Evolutionary conservation across 2,329 filamentous ascomycete genomes (phyloP).

Genomic region (Venturia oleaginea): DNA sequence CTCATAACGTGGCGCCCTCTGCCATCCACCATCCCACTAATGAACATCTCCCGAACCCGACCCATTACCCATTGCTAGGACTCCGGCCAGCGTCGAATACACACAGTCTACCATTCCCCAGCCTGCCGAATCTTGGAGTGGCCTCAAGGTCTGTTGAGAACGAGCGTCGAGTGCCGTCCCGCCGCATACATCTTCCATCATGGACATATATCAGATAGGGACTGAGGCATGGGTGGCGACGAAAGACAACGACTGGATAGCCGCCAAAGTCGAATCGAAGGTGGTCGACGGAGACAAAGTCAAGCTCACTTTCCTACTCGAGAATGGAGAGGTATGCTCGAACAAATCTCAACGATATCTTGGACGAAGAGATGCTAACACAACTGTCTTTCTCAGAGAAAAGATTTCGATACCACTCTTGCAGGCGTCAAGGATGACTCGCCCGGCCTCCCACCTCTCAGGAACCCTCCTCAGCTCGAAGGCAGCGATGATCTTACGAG

Average conservation of each 20-base stretch:
- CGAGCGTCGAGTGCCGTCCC: neutral
- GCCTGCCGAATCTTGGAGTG: conserved; percentile 5
- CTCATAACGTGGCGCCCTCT: neutral
- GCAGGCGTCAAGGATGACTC: conserved; percentile 69
- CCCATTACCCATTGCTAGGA: conserved; percentile 1
- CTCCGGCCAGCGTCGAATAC: neutral
- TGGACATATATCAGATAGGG: conserved; percentile 94
- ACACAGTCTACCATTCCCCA: neutral
- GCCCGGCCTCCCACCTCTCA: conserved; percentile 78
- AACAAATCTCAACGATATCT: neutral
- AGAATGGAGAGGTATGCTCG: conserved; percentile 74
- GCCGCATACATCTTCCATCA: conserved; percentile 31
- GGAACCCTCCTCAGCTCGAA: conserved; percentile 98
- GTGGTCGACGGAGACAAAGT: conserved; percentile 76
- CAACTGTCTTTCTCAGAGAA: conserved; percentile 47
- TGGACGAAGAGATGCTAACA: conserved; percentile 13
- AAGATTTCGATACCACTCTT: conserved; percentile 67
- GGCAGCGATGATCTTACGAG: conserved; percentile 97
- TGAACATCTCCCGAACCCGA: neutral
- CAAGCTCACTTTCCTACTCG: conserved; percentile 76
- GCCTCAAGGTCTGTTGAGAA: neutral
- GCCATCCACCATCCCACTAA: neutral
- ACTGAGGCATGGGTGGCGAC: conserved; percentile 70
- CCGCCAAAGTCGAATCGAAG: conserved; percentile 88
- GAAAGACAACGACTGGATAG: conserved; percentile 64